phyloP scores from a whole-genome alignment of 345 rosid genomes.

The Gossypium raimondii region DNA sequence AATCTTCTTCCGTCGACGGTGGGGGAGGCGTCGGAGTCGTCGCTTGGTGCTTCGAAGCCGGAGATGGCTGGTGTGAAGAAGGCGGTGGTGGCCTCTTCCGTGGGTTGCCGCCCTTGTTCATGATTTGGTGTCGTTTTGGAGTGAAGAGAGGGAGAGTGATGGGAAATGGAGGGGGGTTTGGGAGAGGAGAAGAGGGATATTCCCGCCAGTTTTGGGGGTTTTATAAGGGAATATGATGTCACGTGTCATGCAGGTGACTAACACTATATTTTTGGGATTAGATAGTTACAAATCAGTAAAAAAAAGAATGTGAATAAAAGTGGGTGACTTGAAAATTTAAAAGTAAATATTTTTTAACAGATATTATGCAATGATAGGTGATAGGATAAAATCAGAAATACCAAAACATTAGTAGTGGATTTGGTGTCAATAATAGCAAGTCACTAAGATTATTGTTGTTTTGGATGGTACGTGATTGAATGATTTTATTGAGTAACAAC shows the following conservation, averaged over 20 bases:
- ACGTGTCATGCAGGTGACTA: constrained; percentile 4
- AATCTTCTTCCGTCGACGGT: constrained; percentile 56
- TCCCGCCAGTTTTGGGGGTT: constrained; percentile 38
- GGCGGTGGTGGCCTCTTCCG: constrained; percentile 67
- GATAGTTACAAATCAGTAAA: too few relatives aligned
- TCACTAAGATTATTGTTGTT: too few relatives aligned
- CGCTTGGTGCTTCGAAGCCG: constrained; percentile 51
- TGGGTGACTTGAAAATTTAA: too few relatives aligned
- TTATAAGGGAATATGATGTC: background rate
- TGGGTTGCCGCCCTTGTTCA: constrained; percentile 43
- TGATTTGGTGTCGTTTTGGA: constrained; percentile 17
- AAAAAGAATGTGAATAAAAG: too few relatives aligned
- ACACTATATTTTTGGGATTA: background rate
- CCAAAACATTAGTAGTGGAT: too few relatives aligned
- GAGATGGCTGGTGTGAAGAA: constrained; percentile 30
- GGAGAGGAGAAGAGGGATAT: constrained; percentile 10
- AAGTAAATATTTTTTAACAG: too few relatives aligned
- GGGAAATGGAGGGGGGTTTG: background rate
- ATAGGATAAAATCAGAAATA: too few relatives aligned
- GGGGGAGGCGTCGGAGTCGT: constrained; percentile 24
- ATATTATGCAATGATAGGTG: too few relatives aligned
- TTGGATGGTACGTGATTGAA: too few relatives aligned
- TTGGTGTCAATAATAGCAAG: too few relatives aligned
- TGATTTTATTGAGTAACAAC: too few relatives aligned
- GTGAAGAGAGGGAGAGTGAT: background rate